A percentile compares a stretch with the other conserved stretches of the same genome.
Conservation (phyloP, 352 stramenopile genomes). For the Hyaloperonospora brassicae region DNA sequence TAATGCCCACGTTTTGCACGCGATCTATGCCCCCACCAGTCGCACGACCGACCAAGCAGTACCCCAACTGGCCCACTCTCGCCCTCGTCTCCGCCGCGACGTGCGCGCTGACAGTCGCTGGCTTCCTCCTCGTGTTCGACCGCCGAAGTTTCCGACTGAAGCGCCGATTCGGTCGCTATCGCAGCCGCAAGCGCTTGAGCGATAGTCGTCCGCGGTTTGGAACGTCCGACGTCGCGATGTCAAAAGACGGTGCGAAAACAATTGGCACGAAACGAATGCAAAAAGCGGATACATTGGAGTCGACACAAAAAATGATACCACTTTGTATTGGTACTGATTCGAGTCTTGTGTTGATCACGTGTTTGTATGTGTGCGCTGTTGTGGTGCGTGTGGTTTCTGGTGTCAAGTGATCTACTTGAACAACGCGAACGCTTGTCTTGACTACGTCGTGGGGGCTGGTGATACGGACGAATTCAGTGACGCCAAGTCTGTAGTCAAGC, state of each 20-base stretch:
- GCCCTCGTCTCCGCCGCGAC: constrained; percentile 46
- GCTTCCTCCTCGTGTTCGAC: constrained; percentile 37
- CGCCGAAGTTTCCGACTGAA: constrained; percentile 19
- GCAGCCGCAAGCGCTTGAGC: not conserved
- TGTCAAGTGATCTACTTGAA: constrained; percentile 68
- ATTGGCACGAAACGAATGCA: not conserved
- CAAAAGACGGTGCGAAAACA: constrained; percentile 10
- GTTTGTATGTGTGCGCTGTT: constrained; percentile 1
- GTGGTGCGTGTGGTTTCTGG: not conserved
- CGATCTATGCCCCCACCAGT: constrained; percentile 13
- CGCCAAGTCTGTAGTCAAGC: constrained; percentile 61
- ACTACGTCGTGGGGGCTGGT: constrained; percentile 58
- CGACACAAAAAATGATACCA: too few species aligned
- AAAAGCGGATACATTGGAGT: not conserved
- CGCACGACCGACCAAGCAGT: constrained; percentile 6
- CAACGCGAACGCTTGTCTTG: constrained; percentile 61
- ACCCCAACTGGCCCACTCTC: constrained; percentile 45
- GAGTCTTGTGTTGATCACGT: too few species aligned
- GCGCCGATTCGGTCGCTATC: not conserved
- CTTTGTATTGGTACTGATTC: too few species aligned
- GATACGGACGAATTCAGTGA: constrained; percentile 71
- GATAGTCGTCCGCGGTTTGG: not conserved
- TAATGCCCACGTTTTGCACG: not conserved
- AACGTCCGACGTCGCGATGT: constrained; percentile 7
- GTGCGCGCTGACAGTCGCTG: constrained; percentile 51